Conservation (phyloP, 192 early-diverging fungal genomes). For the Backusella morwellensis region DNA sequence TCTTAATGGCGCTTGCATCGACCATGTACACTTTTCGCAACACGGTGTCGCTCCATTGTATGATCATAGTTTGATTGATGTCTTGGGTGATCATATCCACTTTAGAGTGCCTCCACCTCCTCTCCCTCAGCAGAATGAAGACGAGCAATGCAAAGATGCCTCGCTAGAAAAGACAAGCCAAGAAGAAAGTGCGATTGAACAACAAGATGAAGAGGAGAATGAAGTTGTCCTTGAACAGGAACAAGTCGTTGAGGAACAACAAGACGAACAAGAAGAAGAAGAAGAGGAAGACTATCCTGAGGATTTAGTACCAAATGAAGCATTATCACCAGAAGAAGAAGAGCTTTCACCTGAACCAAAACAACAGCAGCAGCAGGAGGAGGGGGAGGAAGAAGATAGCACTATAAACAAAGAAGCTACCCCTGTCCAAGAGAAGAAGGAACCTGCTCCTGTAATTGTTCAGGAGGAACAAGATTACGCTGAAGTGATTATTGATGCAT, state of each 20-base stretch:
- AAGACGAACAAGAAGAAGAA: constrained; percentile 3
- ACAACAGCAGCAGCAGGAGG: background rate
- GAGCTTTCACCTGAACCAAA: background rate
- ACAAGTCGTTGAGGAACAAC: constrained; percentile 6
- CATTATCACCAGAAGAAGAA: constrained; percentile 1
- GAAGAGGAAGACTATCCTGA: background rate
- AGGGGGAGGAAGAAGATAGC: background rate
- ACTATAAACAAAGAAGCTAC: background rate
- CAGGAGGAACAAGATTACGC: constrained; percentile 33
- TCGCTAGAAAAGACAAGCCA: background rate
- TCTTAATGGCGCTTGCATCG: constrained; percentile 46
- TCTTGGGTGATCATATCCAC: constrained; percentile 46
- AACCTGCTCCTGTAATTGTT: background rate
- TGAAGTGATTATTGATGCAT: constrained; percentile 51
- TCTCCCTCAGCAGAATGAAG: background rate
- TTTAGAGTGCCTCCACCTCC: constrained; percentile 33
- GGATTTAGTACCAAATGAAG: background rate
- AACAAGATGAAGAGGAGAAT: background rate
- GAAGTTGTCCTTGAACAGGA: background rate
- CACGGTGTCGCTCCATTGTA: constrained; percentile 35
- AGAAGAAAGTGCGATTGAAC: background rate
- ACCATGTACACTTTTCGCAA: constrained; percentile 37
- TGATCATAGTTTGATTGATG: constrained; percentile 41
- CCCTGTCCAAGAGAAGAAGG: constrained; percentile 11
- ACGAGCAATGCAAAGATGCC: background rate